Evolutionary conservation across 73 alveolate genomes (phyloP).

Genomic region (Tetrahymena thermophila): DNA sequence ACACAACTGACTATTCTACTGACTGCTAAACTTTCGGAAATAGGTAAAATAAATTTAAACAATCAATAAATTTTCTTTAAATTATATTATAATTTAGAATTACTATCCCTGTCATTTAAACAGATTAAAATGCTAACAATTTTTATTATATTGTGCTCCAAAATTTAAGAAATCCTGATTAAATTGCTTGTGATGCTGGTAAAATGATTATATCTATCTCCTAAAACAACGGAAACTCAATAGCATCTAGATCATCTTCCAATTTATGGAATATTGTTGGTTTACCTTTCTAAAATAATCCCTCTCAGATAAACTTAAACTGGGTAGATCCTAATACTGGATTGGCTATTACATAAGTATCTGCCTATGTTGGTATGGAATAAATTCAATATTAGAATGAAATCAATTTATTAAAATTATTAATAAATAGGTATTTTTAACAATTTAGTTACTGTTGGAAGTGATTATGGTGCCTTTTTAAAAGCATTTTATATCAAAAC

Average conservation of each 20-base stretch:
- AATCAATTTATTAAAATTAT: not conserved
- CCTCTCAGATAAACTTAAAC: not conserved
- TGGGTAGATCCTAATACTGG: not conserved
- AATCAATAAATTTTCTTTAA: not conserved
- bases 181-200: not conserved
- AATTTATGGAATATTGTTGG: not conserved
- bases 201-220: not conserved
- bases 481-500: not conserved
- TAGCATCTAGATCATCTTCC: not conserved
- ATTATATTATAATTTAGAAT: not conserved
- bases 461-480: not conserved
- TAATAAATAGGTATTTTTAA: not conserved
- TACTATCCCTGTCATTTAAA: not conserved
- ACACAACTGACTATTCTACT: not conserved
- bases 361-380: not conserved
- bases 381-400: not conserved
- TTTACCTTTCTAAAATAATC: not conserved
- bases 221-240: not conserved
- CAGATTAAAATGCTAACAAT: not conserved
- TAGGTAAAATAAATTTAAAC: not conserved
- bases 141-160: not conserved
- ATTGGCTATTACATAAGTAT: not conserved
- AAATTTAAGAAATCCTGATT: not conserved
- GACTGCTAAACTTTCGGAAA: not conserved
- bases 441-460: not conserved